A percentile compares a stretch with the other conserved stretches of the same genome.
Conservation (phyloP, 169 alveolate species). For the Hepatocystis sp. region DNA sequence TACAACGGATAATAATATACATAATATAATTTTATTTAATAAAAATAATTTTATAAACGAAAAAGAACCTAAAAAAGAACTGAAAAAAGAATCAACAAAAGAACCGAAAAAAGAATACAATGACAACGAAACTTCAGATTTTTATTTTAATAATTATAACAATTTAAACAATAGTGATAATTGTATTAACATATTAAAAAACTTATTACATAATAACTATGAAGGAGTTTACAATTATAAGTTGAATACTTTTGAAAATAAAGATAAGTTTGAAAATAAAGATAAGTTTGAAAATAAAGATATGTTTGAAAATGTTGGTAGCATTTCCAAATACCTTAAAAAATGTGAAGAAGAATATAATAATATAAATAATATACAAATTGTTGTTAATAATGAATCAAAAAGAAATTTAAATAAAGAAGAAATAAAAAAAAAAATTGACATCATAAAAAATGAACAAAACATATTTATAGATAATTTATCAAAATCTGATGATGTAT, state of each 20-base stretch:
- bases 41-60: neutral
- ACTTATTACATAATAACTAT: constrained; percentile 7
- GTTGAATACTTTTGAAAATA: too few species aligned
- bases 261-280: neutral
- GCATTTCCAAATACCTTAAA: constrained; percentile 15
- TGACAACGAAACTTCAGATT: neutral
- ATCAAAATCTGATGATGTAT: too few species aligned
- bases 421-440: constrained; percentile 2
- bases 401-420: neutral
- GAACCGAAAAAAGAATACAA: constrained; percentile 1
- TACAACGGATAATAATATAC: too few species aligned
- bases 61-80: neutral
- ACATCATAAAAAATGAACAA: neutral
- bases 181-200: constrained; percentile 30
- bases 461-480: neutral
- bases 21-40: too few species aligned
- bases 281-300: constrained; percentile 4
- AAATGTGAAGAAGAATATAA: constrained; percentile 41
- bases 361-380: constrained; percentile 5
- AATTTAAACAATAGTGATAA: constrained; percentile 24
- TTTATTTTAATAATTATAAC: constrained; percentile 2
- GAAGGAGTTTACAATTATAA: too few species aligned
- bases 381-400: constrained; percentile 2
- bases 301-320: neutral
- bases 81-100: constrained; percentile 1